phyloP scores from a whole-genome alignment of 495 filamentous ascomycete genomes.

The Daldinia childiae region DNA sequence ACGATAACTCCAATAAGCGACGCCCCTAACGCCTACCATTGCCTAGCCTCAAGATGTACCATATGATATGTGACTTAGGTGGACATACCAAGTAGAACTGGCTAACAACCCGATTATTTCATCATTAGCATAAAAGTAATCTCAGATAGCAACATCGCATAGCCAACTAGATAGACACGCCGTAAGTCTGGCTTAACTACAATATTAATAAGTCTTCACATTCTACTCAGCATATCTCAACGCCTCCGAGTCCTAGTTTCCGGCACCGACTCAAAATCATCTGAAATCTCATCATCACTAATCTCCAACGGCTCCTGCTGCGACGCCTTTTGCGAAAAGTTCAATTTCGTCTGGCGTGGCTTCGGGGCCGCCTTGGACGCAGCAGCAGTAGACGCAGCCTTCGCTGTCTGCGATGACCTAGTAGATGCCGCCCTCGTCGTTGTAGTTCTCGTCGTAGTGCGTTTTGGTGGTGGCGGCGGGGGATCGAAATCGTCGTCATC shows the following conservation, averaged over 20 bases:
- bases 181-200: not conserved
- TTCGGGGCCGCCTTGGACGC: constrained; percentile 44
- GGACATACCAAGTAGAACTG: not conserved
- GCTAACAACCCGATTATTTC: not conserved
- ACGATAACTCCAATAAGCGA: too few species aligned
- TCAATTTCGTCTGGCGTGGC: constrained; percentile 73
- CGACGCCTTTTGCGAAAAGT: constrained; percentile 68
- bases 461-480: constrained; percentile 51
- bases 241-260: constrained; percentile 44
- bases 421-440: constrained; percentile 46
- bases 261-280: constrained; percentile 77
- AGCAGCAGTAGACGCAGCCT: constrained; percentile 56
- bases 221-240: not conserved
- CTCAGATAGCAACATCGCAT: not conserved
- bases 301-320: constrained; percentile 63
- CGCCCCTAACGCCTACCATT: too few species aligned
- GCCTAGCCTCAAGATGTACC: too few species aligned
- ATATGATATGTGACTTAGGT: not conserved
- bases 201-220: not conserved
- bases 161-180: not conserved
- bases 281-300: constrained; percentile 80
- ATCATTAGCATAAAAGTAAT: not conserved
- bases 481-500: constrained; percentile 70
- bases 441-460: constrained; percentile 41
- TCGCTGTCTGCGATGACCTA: constrained; percentile 57